A percentile compares a stretch with the other conserved stretches of the same genome.
These are phyloP conservation scores for Psilocybe cubensis DNA, from an alignment of 768 basidiomycete genomes.

Conservation along the genomic window DNA sequence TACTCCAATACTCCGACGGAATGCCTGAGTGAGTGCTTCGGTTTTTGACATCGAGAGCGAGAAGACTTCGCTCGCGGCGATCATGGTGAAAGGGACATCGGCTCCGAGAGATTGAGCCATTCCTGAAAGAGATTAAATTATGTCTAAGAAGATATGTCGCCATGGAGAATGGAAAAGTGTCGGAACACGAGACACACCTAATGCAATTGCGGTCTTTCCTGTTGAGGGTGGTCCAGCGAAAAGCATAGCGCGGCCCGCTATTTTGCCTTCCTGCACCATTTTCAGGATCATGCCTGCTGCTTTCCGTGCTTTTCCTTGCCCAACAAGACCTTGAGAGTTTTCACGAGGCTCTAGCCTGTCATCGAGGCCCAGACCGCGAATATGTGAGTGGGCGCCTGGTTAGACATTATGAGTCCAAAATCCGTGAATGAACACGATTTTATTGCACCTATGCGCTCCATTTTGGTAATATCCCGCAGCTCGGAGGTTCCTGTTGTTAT, in stretches of 20 bases:
- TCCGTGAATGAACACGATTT: not conserved
- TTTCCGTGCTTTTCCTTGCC: conserved; percentile 94
- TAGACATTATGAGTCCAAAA: conserved; percentile 4
- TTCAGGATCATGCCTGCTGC: conserved; percentile 97
- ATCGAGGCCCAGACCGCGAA: conserved; percentile 93
- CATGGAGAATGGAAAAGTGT: conserved; percentile 16
- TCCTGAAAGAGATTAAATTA: conserved; percentile 48
- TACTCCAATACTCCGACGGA: conserved; percentile 95
- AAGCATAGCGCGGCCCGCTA: conserved; percentile 94
- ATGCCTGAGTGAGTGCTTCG: conserved; percentile 95
- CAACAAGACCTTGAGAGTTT: conserved; percentile 95
- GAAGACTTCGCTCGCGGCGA: conserved; percentile 97
- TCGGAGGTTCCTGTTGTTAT: conserved; percentile 81
- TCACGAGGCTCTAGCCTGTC: conserved; percentile 88
- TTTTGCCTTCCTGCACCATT: conserved; percentile 96
- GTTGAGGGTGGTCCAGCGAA: conserved; percentile 98
- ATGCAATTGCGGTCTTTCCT: conserved; percentile 97
- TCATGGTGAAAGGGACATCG: conserved; percentile 98
- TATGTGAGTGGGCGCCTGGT: conserved; percentile 90
- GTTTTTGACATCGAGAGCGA: conserved; percentile 99
- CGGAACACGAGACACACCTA: conserved; percentile 59
- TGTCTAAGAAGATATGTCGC: not conserved
- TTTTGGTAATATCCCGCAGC: conserved; percentile 86
- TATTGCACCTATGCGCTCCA: conserved; percentile 84
- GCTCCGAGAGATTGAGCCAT: conserved; percentile 95